Evolutionary conservation across 139 green algal genomes (phyloP).

Genomic region (Asterochloris sp.): DNA sequence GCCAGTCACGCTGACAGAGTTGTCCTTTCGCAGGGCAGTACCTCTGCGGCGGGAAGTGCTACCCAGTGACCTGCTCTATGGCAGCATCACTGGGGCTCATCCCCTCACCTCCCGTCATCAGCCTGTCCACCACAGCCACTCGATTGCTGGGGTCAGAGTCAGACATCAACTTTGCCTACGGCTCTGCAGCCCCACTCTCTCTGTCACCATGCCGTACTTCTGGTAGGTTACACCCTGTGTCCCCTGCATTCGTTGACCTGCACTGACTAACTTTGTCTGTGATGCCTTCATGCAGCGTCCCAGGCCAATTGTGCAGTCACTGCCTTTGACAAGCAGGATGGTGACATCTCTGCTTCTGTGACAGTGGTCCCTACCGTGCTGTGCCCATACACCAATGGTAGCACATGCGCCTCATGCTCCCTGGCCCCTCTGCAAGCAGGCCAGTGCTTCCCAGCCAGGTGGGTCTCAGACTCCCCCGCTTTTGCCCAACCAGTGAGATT

Average conservation of each 20-base stretch:
- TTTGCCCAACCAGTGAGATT: background rate
- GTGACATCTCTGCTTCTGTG: slow-evolving; percentile 7
- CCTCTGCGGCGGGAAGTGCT: slow-evolving; percentile 2
- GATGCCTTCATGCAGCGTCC: background rate
- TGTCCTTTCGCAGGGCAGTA: background rate
- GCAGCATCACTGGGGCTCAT: background rate
- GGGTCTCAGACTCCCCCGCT: background rate
- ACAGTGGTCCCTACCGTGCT: background rate
- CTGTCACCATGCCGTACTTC: background rate
- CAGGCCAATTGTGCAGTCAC: background rate
- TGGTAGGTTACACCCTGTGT: background rate
- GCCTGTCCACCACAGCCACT: slow-evolving; percentile 4
- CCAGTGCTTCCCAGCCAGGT: background rate
- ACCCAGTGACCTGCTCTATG: slow-evolving; percentile 2
- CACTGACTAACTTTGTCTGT: background rate
- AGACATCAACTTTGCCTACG: background rate
- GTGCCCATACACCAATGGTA: background rate
- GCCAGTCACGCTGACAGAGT: too few species aligned
- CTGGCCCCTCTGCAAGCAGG: background rate
- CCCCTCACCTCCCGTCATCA: background rate
- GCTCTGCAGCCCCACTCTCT: slow-evolving; percentile 2
- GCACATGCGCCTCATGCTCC: background rate
- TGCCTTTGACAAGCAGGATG: slow-evolving; percentile 9
- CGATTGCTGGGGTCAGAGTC: background rate
- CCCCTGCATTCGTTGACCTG: background rate